Evolutionary conservation across 2,329 filamentous ascomycete genomes (phyloP), one percentile per base, ranked within the genome.

Genomic region (Phyllosticta citrichinensis): DNA sequence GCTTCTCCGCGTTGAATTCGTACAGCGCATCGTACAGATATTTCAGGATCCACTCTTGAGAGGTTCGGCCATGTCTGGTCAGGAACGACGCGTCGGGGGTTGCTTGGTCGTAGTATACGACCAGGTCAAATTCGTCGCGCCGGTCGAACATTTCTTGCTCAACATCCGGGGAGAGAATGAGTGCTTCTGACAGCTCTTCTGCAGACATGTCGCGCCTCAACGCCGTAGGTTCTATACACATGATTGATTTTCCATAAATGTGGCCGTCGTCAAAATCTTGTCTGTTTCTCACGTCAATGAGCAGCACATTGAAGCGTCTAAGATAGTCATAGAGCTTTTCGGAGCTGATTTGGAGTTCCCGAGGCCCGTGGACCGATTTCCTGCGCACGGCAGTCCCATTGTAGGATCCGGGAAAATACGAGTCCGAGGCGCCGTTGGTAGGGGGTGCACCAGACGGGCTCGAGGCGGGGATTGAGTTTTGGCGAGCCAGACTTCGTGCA

Each of bases 171-270:
- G 85, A 87, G 5, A 94, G 74, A 1, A 91, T 80, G 67, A 92
- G 80, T 63, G 85, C 85, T 63, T 91, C 87, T 19, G 81, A 78
- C 3, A 87, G 75, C 64, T 87, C 79, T 64, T 86, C 83, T 1
- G 83, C 84, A 17, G 84, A 87, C 66, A 84, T 80, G 33, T 83
- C 86, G 53, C 87, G 83, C 60, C 89, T 83, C 55, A 91, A 73
- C 10, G 87, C 82, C 53, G 95, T 83, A 24, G 92, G 91, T 68
- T 99, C 94, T 63, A 99, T 83, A 72, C 94, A 99, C 53, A 99
- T 90, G 50, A 91, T 89, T 5, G 84, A 87, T 61, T 86, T 86
- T 5, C 88, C 86, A 77, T 88, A 88, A 64, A 99, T 91, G 70
- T 99, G 94, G 0, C 94, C 94, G 55, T 87, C 81, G 66, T 97